Base-by-base conservation (phyloP, 495 filamentous ascomycete species). In the Terfezia boudieri region DNA sequence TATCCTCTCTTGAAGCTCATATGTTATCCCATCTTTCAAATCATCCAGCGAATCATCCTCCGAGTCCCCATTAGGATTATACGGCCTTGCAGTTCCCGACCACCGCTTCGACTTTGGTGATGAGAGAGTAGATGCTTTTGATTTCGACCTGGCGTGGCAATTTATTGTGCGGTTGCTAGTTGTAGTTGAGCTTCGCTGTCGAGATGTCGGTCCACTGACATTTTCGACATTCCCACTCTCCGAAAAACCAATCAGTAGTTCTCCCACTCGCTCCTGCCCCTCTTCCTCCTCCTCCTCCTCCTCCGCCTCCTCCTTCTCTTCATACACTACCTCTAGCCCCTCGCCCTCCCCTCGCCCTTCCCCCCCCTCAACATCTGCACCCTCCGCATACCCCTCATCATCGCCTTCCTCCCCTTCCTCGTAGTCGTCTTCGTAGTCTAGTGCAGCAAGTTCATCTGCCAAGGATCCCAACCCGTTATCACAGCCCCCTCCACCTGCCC, bases 401-500 rank as follows among this genome's bases (percentile, higher is more conserved):
- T 52, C 60, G 23, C 71, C 69, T 12, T 61, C 69, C n/a, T 71
- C 69, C 9, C 66, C 66, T 4, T 70, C 74, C 9, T 80, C 80
- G 48, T 80, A 79, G 49, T 78, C 73, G 55, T 77, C 80, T 70
- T 75, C 72, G 12, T 64, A 70, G 51, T 74, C 75, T 12, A 73
- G 77, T 58, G 76, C 79, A 14, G 76, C 79, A 26, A 83, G 68
- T 60, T 90, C 84, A 59, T 93, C 86, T 11, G 87, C 86, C 16
- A 95, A 69, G 58, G 83, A 92, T 37, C 86, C 86, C 17, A 90
- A 68, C 0, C 84, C 84, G 36, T 78, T 79, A 20, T 50, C 56
- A 32, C 7, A 5, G 17, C 54, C 50, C 9, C 36, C 32, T 37
- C 51, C 49, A 54, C 11, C 22, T 41, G 14, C 36, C 36, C 41